Conservation (phyloP, 2,329 filamentous ascomycete species). For the Zymoseptoria ardabiliae region DNA sequence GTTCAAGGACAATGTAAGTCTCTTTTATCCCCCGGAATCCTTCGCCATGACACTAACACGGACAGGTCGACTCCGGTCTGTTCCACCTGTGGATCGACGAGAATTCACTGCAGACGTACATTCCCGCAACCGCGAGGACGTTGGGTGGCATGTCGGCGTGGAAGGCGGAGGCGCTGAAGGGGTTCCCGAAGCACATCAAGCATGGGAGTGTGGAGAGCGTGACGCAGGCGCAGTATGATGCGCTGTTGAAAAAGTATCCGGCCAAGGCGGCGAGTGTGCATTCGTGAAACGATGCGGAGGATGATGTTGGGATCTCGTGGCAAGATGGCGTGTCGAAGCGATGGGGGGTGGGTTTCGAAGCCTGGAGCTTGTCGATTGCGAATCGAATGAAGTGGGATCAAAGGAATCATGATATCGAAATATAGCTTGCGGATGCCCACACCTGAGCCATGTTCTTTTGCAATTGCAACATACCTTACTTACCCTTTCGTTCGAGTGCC, state of each 20-base stretch:
- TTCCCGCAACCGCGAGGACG: constrained; percentile 13
- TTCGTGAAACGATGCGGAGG: no score
- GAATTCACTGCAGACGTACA: constrained; percentile 13
- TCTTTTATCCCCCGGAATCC: neutral
- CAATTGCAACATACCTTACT: neutral
- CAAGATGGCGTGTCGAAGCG: no score
- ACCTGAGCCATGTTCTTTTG: neutral
- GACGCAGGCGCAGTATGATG: constrained; percentile 13
- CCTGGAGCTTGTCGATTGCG: no score
- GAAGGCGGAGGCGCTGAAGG: constrained; percentile 7
- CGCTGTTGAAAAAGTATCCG: constrained; percentile 8
- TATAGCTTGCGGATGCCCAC: neutral
- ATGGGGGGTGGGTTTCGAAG: no score
- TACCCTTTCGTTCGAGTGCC: neutral
- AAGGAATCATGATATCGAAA: neutral
- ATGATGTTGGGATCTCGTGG: no score
- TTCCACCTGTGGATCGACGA: constrained; percentile 17
- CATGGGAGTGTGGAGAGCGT: constrained; percentile 12
- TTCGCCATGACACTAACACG: neutral
- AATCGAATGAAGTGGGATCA: neutral
- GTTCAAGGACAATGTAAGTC: constrained; percentile 12
- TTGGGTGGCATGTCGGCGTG: constrained; percentile 14
- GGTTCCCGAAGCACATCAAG: constrained; percentile 14
- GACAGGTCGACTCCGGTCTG: constrained; percentile 7
- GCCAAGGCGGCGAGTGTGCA: neutral